Conservation (phyloP, 306 rosid species). For the Fagus sylvatica region DNA sequence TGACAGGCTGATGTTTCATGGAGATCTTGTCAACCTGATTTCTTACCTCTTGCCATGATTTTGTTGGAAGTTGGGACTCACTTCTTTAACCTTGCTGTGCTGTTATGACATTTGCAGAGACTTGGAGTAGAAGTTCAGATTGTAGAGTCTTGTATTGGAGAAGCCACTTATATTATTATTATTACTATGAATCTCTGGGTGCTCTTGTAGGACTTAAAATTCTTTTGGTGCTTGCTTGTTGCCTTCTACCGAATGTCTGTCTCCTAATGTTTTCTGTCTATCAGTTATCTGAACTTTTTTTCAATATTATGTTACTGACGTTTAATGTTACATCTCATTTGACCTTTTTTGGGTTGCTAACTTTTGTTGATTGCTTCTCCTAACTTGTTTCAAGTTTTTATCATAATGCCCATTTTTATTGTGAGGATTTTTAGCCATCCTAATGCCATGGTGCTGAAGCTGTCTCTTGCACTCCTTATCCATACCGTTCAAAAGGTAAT, state of each 20-base stretch:
- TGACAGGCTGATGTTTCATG: slow-evolving; percentile 99
- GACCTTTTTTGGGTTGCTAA: slow-evolving; percentile 26
- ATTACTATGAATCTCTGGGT: slow-evolving; percentile 33
- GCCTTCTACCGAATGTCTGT: slow-evolving; percentile 43
- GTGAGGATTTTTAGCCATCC: slow-evolving; percentile 40
- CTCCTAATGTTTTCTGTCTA: slow-evolving; percentile 49
- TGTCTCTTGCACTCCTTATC: slow-evolving; percentile 34
- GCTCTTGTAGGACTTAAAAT: slow-evolving; percentile 44
- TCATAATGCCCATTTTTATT: slow-evolving; percentile 27
- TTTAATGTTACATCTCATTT: slow-evolving; percentile 35
- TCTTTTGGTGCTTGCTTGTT: slow-evolving; percentile 38
- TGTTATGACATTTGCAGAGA: slow-evolving; percentile 99
- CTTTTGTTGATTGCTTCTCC: slow-evolving; percentile 37
- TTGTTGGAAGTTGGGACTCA: slow-evolving; percentile 99
- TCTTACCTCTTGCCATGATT: slow-evolving; percentile 99
- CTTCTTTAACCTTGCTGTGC: slow-evolving; percentile 98
- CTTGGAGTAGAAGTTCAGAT: slow-evolving; percentile 53
- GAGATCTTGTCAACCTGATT: slow-evolving; percentile 99
- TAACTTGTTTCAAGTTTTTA: slow-evolving; percentile 44
- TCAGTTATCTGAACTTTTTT: slow-evolving; percentile 39
- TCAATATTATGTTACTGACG: slow-evolving; percentile 41
- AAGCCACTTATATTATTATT: slow-evolving; percentile 34
- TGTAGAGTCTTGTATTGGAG: slow-evolving; percentile 44
- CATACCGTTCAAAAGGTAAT: slow-evolving; percentile 49
- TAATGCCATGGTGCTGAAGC: slow-evolving; percentile 48